Evolutionary conservation across 2,329 filamentous ascomycete species (phyloP), one percentile per base, ranked within the genome.

Genomic region (Paraphaeosphaeria minitans): DNA sequence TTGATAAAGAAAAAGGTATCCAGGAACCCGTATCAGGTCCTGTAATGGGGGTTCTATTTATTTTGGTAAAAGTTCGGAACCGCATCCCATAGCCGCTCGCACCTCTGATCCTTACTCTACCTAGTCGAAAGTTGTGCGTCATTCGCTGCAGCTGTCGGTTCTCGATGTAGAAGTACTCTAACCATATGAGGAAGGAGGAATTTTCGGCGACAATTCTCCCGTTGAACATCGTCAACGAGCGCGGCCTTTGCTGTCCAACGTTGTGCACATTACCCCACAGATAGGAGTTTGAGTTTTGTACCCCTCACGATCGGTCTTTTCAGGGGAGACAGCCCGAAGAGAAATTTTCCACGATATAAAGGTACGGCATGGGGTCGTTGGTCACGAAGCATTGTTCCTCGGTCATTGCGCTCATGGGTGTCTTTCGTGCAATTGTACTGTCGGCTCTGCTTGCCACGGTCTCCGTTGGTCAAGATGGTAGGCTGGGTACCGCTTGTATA

Each of bases 401-500:
- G 21, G 12, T 43, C 41, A 16, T 12, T 13, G 14, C 41, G 35
- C 16, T 4, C 12, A 53, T 53, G 51, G 41, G 51, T 45, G 35
- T 46, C 27, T 19, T 47, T 50, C 50, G 41, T 7, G 22, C 31
- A 8, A 39, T 50, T 43, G 4, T 54, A 1, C 35, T 62, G 52
- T 58, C 65, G 56, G 61, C 61, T 48, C 37, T 64, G 46, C 53
- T 66, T 51, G 60, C 58, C 60, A 46, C 55, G 53, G 60, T 42
- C 13, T 61, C 58, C 22, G 53, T 56, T 56, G 61, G 60, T 21
- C 65, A 68, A 22, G 58, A 65, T 63, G 62, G 66, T 68, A 58
- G 39, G 60, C 56, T n/a, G 5, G n/a, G 16, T 14, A 39, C 33
- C 16, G 6, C 19, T 39, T 3, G 13, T n/a, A 41, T 9, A 21